Evolutionary conservation across 768 basidiomycete genomes (phyloP), one percentile per base, ranked within the genome.

Genomic region (Boletales sp.): DNA sequence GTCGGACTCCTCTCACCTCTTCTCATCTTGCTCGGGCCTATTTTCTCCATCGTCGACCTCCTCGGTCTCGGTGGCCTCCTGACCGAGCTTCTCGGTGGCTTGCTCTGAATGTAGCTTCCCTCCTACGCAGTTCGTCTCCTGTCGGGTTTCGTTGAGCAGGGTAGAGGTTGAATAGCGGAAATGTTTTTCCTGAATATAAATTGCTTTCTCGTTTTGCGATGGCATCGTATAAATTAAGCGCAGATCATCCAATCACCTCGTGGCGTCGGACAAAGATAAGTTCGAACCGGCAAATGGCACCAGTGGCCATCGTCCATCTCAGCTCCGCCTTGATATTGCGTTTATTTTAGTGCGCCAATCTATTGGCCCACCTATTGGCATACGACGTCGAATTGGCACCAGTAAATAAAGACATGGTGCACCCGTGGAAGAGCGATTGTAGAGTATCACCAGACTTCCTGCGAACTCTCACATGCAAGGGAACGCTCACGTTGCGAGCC

Each of bases 31-130:
- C 39, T 58, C 19, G 33, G 11, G 5, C 56, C 55, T 13, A 19
- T 58, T 13, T 21, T 57, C 12, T 48, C 43, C 40, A 50, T 54
- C 28, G 8, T 58, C 33, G 28, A 15, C 37, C 34, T 13, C 18
- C 34, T 58, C 8, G 49, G 57, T 35, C 48, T 57, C 8, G 33
- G 11, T 30, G 2, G 8, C 5, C 32, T 48, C 13, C 49, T 57
- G 11, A 11, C 14, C 11, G 25, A 14, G 7, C 37, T 58, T 3
- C 51, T 50, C 17, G 46, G 46, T 3, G 44, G 46, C 17, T 39
- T 51, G 36, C 10, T 53, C 40, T 56, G 42, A 56, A 40, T 10
- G 5, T 2, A n/a, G 34, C n/a, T 38, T 28, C 25, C 25, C 25
- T 5, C 31, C 15, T 34, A 5, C 15, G 4, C 5, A 19, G 43